phyloP scores from a whole-genome alignment of 75 land plant species.

The Adiantum capillusveneris region DNA sequence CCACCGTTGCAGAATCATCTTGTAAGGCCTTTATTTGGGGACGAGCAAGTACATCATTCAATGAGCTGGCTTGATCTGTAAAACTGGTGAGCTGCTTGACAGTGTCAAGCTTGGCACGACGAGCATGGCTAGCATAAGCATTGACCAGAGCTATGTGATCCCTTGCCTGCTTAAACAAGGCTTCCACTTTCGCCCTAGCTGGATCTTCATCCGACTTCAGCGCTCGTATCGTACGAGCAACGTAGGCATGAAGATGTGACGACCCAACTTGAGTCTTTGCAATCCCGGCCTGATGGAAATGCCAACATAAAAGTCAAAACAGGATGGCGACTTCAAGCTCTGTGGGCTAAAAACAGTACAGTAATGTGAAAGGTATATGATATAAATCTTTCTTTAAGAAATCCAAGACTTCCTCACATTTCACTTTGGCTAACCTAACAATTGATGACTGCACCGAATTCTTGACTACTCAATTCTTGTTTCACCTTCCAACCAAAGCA shows the following conservation, averaged over 20 bases:
- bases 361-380: too few species aligned
- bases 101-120: slow-evolving; percentile 21
- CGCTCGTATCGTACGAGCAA: slow-evolving; percentile 23
- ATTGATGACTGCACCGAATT: too few species aligned
- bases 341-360: too few species aligned
- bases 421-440: too few species aligned
- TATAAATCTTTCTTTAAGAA: too few species aligned
- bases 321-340: too few species aligned
- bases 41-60: not conserved
- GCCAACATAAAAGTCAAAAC: not conserved
- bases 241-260: slow-evolving; percentile 14
- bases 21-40: slow-evolving; percentile 23
- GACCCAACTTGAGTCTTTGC: not conserved
- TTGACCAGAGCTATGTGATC: slow-evolving; percentile 20
- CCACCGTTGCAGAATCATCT: slow-evolving; percentile 20
- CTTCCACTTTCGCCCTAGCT: slow-evolving; percentile 8
- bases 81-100: slow-evolving; percentile 17
- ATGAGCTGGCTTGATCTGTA: slow-evolving; percentile 14
- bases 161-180: slow-evolving; percentile 17
- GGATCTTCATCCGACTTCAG: slow-evolving; percentile 17
- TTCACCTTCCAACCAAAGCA: too few species aligned
- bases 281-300: not conserved
- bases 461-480: too few species aligned
- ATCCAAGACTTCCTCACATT: too few species aligned
- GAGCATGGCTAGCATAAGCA: slow-evolving; percentile 22